phyloP scores from a whole-genome alignment of 176 grass and related monocot species.

The Poa pratensis region DNA sequence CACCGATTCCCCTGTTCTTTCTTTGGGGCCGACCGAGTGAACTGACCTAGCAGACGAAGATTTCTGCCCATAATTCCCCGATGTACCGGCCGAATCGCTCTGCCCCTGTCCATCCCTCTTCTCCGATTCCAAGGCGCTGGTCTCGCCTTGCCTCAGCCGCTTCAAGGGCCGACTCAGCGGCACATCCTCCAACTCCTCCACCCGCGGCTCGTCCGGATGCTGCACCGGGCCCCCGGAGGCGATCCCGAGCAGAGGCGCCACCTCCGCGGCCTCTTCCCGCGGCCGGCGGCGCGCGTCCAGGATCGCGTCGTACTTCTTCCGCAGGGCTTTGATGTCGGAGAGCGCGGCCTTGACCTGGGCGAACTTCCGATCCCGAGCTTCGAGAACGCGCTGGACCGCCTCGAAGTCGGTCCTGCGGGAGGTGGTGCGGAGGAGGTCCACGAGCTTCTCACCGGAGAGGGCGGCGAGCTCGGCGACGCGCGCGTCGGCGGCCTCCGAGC shows the following conservation, averaged over 20 bases:
- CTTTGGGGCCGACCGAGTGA: not conserved
- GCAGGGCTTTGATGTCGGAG: not conserved
- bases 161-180: not conserved
- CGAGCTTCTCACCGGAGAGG: slow-evolving; percentile 20
- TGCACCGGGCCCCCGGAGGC: not conserved
- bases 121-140: not conserved
- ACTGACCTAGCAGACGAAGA: not conserved
- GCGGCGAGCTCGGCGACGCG: not conserved
- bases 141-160: not conserved
- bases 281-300: not conserved
- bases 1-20: not conserved
- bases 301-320: not conserved
- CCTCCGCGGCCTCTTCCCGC: not conserved
- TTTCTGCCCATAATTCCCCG: not conserved
- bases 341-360: slow-evolving; percentile 13
- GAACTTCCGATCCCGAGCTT: slow-evolving; percentile 9
- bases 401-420: slow-evolving; percentile 3
- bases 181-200: not conserved
- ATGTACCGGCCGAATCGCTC: not conserved
- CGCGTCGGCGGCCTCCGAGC: not conserved
- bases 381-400: not conserved
- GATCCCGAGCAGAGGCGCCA: not conserved
- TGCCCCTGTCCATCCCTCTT: not conserved
- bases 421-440: slow-evolving; percentile 21
- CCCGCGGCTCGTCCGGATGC: not conserved